Base-by-base conservation (phyloP, 768 basidiomycete species). In the Ephemerocybe angulata region DNA sequence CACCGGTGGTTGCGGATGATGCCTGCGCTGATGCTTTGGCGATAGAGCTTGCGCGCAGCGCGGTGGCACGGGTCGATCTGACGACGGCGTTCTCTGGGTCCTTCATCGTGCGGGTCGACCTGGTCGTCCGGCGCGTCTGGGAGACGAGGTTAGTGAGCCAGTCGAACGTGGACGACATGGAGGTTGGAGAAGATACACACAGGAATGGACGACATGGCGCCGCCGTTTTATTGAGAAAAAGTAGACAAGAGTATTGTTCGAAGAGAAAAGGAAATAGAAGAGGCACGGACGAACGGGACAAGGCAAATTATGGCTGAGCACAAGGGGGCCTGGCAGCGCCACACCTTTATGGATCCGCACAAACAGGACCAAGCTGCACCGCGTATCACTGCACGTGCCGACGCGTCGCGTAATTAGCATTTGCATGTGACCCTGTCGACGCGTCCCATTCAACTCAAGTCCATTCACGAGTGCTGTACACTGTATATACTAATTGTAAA, bases 71-170 rank as follows among this genome's bases (percentile, higher is more conserved):
- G 54, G 81, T 76, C 37, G 81, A 80, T 59, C 84, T 82, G 58
- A 83, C 83, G 63, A 82, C 84, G 56, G 83, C 83, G 67, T 89
- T 90, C 79, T 90, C 88, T 67, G 77, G 82, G 69, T 87, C 86
- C 71, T 84, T 87, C 64, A 72, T 65, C 30, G 55, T 50, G 21
- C 79, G 74, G 56, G 79, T 71, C 48, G 72, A 69, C 54, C 75
- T 67, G 53, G 73, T 74, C 58, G 72, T 70, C 71, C 86, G 80
- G 58, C 55, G 49, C 8, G 50, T 25, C 55, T 56, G 19, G 42
- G 41, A 42, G 6, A 33, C 17, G 35, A 24, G 6, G 50, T 31
- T 22, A 44, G n/a, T 12, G 49, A 56, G n/a, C n/a, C n/a, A 43
- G 13, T 6, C 35, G 37, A 37, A 22, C 25, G 27, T 33, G 28